Evolutionary conservation across 768 basidiomycete genomes (phyloP), one percentile per base, ranked within the genome.

Genomic region (Ephemerocybe angulata): DNA sequence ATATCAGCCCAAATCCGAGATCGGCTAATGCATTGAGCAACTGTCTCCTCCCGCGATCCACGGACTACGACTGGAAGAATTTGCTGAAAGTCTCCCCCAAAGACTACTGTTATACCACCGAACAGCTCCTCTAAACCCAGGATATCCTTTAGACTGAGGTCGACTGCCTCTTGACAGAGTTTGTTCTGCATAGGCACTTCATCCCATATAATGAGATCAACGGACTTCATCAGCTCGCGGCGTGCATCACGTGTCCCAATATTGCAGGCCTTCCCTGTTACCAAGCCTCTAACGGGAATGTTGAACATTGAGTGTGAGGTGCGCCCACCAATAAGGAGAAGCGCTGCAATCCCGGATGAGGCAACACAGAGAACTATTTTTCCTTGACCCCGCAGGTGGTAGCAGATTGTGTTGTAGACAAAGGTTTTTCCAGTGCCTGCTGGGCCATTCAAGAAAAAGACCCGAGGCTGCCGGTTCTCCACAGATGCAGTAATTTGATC

Each of bases 51-150:
- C 43, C 70, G 46, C 15, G 64, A 61, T 2, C 77, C 78, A 58
- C 68, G 65, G 0, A 50, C 59, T 41, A 81, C 61, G 2, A 80
- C 74, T 43, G 78, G 78, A 0, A 81, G 70, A 6, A 63, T 78
- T 59, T 82, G 80, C 21, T 68, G 65, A 50, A 76, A 81, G 59
- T 82, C 78, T 2, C 78, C 80, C 50, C 75, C 76, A 69, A 80
- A 76, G 3, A 81, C 52, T 0, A 77, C 59, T 27, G 72, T 73
- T 4, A 79, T 60, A 17, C 73, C 77, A 38, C 74, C 77, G 73
- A 76, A 82, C 4, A 66, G 66, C 3, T 22, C 30, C 15, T 68
- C 7, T 8, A 6, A 6, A 10, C 21, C 19, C 10, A 56, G 50
- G 2, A 77, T 60, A 58, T 78, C 74, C 5, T 60, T 54, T 0